Conservation (phyloP, 2,329 filamentous ascomycete species). For the Sphaerulina vaccinii region DNA sequence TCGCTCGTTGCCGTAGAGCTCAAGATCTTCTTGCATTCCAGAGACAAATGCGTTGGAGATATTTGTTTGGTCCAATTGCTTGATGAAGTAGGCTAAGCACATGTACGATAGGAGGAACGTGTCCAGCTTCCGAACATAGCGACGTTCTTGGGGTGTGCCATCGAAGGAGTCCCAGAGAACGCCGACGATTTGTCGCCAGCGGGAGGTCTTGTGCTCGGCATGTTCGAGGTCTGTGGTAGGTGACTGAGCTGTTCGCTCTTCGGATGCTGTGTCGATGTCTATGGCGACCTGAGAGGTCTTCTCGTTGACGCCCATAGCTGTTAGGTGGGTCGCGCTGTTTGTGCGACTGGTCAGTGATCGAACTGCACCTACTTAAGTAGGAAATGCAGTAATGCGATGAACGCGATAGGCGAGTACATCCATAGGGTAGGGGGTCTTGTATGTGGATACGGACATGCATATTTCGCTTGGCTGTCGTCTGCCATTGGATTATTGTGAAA, state of each 20-base stretch:
- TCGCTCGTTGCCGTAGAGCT: slow-evolving; percentile 10
- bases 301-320: slow-evolving; percentile 1
- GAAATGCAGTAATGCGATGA: neutral
- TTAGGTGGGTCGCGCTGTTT: neutral
- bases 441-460: slow-evolving; percentile 6
- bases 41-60: slow-evolving; percentile 42
- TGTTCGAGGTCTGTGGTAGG: neutral
- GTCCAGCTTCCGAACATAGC: slow-evolving; percentile 16
- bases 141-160: slow-evolving; percentile 13
- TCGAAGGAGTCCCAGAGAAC: slow-evolving; percentile 14
- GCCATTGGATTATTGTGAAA: slow-evolving; percentile 1
- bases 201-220: slow-evolving; percentile 3
- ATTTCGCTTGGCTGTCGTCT: slow-evolving; percentile 2
- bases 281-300: slow-evolving; percentile 6
- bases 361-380: slow-evolving; percentile 3
- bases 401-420: neutral
- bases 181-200: slow-evolving; percentile 14
- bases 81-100: slow-evolving; percentile 18
- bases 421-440: neutral
- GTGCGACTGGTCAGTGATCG: slow-evolving; percentile 8
- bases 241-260: neutral
- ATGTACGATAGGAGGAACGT: slow-evolving; percentile 13
- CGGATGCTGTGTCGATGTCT: neutral
- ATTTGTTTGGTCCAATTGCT: slow-evolving; percentile 16
- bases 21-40: slow-evolving; percentile 43